Evolutionary conservation across 2,329 filamentous ascomycete genomes (phyloP).

Genomic region (Colletotrichum karsti): DNA sequence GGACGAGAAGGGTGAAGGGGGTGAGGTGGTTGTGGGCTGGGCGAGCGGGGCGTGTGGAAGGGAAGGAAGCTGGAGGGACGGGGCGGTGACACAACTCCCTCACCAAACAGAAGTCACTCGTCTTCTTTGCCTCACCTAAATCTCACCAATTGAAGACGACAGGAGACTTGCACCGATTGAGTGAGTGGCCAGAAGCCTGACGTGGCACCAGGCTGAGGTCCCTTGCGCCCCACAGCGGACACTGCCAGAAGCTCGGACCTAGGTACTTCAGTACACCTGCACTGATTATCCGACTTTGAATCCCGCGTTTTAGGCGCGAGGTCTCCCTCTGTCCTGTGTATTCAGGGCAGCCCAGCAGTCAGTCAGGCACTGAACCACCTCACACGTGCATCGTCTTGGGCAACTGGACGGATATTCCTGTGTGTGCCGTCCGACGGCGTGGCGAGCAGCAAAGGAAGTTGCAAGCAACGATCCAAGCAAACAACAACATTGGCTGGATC

Average conservation of each 20-base stretch:
- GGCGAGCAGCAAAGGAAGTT: neutral
- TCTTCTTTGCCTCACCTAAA: neutral
- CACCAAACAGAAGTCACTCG: neutral
- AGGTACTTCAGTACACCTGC: neutral
- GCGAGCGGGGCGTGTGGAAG: neutral
- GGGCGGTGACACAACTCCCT: slow-evolving; percentile 13
- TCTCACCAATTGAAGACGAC: neutral
- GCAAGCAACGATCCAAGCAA: neutral
- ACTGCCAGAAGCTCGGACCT: slow-evolving; percentile 23
- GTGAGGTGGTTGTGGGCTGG: neutral
- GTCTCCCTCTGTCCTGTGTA: no score
- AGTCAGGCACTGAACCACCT: neutral
- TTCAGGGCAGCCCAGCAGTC: neutral
- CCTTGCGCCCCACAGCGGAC: slow-evolving; percentile 20
- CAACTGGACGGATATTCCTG: neutral
- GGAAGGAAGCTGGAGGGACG: neutral
- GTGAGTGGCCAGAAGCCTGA: slow-evolving; percentile 21
- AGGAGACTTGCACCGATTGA: neutral
- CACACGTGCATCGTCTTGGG: neutral
- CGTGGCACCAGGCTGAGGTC: slow-evolving; percentile 30
- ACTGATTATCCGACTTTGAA: no score
- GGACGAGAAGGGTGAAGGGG: neutral
- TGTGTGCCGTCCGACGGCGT: neutral
- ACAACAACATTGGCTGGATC: neutral
- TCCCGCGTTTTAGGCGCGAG: no score